Evolutionary conservation across 2,329 filamentous ascomycete genomes (phyloP).

Genomic region (Aureobasidium mangrovei): DNA sequence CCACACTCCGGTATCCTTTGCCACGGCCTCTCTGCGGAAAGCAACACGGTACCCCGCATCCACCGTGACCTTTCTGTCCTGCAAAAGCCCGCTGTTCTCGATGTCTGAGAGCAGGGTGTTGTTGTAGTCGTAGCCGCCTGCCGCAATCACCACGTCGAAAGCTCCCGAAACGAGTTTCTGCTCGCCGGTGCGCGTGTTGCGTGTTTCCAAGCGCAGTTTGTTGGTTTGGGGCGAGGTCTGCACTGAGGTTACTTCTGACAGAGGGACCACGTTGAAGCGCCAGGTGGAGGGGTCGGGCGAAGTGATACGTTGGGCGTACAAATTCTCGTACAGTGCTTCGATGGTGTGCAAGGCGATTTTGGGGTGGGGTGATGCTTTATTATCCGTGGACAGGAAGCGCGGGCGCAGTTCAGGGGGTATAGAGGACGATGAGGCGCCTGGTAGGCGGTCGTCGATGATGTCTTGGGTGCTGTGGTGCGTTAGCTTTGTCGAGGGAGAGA

Average conservation of each 20-base stretch:
- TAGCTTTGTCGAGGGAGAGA: no score
- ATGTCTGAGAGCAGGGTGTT: neutral
- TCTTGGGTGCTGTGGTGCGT: conserved; percentile 13
- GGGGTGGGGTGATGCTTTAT: conserved; percentile 8
- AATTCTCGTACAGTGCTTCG: conserved; percentile 19
- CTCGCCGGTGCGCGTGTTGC: conserved; percentile 17
- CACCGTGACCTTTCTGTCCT: neutral
- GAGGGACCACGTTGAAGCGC: conserved; percentile 17
- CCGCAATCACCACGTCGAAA: conserved; percentile 19
- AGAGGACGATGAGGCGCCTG: neutral
- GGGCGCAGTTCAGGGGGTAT: conserved; percentile 11
- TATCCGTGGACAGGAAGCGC: neutral
- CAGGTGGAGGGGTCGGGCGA: conserved; percentile 17
- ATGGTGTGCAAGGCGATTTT: conserved; percentile 20
- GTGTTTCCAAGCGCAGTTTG: conserved; percentile 15
- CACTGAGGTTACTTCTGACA: conserved; percentile 17
- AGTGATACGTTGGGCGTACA: conserved; percentile 20
- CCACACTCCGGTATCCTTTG: conserved; percentile 18
- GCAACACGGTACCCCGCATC: conserved; percentile 16
- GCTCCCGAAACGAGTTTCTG: neutral
- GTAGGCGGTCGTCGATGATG: conserved; percentile 12
- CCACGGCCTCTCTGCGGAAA: neutral
- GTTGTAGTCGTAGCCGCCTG: conserved; percentile 15
- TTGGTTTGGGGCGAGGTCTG: conserved; percentile 2
- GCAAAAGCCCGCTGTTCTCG: neutral